These are phyloP conservation scores for Arabidopsis thaliana DNA, from an alignment of 345 rosid species.

Conservation along the genomic window DNA sequence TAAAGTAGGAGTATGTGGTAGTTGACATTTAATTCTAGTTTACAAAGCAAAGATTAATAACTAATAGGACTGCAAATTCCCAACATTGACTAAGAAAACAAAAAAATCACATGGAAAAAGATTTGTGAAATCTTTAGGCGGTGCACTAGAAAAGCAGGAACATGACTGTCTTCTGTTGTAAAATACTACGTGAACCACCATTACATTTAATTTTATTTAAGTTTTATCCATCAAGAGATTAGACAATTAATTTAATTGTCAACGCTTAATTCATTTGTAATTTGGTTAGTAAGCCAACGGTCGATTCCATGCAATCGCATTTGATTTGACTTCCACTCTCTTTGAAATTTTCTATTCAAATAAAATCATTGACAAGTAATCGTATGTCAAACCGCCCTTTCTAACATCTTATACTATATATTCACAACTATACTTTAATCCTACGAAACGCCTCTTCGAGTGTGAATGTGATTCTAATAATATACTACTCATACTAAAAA, in stretches of 20 bases:
- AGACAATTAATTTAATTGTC: conserved; percentile 27
- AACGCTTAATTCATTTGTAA: conserved; percentile 39
- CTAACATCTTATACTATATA: background rate
- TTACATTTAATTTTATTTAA: conserved; percentile 17
- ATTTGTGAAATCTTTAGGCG: conserved; percentile 49
- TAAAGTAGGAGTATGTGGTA: conserved; percentile 21
- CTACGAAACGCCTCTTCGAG: conserved; percentile 34
- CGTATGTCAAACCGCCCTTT: conserved; percentile 45
- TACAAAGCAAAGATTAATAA: conserved; percentile 19
- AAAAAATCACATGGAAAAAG: conserved; percentile 45
- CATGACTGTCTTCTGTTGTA: conserved; percentile 46
- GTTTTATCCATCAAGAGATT: conserved; percentile 22
- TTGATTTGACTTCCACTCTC: conserved; percentile 36
- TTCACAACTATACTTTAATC: conserved; percentile 3
- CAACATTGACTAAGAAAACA: conserved; percentile 5
- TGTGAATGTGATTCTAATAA: conserved; percentile 12
- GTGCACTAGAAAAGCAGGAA: conserved; percentile 48
- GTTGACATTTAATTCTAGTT: conserved; percentile 44
- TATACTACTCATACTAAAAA: conserved; percentile 6
- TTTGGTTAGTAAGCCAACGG: conserved; percentile 44
- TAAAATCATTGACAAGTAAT: conserved; percentile 42
- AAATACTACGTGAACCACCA: conserved; percentile 28
- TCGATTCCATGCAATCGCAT: conserved; percentile 34
- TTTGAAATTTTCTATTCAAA: conserved; percentile 14
- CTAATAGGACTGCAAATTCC: conserved; percentile 12